Percentiles rank a stretch among this genome's conserved stretches.
Evolutionary conservation across 2,329 filamentous ascomycete genomes (phyloP).

Genomic region (Clarireedia monteithiana): DNA sequence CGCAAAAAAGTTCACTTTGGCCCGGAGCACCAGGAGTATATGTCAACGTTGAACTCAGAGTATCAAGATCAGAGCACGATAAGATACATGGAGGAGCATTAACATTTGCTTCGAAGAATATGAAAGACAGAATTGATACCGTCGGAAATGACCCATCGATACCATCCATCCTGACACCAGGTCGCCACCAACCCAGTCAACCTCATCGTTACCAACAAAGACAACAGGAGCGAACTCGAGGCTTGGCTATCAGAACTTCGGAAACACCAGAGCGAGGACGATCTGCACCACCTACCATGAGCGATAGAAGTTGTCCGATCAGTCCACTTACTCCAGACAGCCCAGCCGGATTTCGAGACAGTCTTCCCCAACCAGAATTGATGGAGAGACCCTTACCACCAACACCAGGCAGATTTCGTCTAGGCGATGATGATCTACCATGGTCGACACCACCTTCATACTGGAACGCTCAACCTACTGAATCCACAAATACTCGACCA

Average conservation of each 20-base stretch:
- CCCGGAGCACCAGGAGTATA: slow-evolving; percentile 18
- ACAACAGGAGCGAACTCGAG: slow-evolving; percentile 8
- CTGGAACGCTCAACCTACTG: slow-evolving; percentile 9
- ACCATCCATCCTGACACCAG: slow-evolving; percentile 3
- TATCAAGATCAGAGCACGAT: slow-evolving; percentile 21
- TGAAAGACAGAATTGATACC: slow-evolving; percentile 17
- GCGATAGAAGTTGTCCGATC: slow-evolving; percentile 13
- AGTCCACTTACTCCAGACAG: slow-evolving; percentile 15
- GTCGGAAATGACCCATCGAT: neutral
- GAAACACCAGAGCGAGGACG: slow-evolving; percentile 17
- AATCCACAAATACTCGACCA: neutral
- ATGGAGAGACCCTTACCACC: slow-evolving; percentile 20
- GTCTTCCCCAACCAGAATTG: slow-evolving; percentile 3
- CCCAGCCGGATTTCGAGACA: slow-evolving; percentile 13
- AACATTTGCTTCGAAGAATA: slow-evolving; percentile 22
- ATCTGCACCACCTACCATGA: slow-evolving; percentile 23
- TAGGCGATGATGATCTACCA: slow-evolving; percentile 27
- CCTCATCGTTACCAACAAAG: neutral
- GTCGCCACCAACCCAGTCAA: neutral
- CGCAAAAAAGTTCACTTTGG: neutral
- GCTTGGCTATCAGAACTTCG: slow-evolving; percentile 4
- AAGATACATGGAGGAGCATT: slow-evolving; percentile 19
- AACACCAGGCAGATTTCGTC: slow-evolving; percentile 25
- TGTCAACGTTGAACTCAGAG: slow-evolving; percentile 25
- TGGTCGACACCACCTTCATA: slow-evolving; percentile 28